These are phyloP conservation scores for Scedosporium boydii DNA, from an alignment of 2,329 filamentous ascomycete species.

Conservation along the genomic window DNA sequence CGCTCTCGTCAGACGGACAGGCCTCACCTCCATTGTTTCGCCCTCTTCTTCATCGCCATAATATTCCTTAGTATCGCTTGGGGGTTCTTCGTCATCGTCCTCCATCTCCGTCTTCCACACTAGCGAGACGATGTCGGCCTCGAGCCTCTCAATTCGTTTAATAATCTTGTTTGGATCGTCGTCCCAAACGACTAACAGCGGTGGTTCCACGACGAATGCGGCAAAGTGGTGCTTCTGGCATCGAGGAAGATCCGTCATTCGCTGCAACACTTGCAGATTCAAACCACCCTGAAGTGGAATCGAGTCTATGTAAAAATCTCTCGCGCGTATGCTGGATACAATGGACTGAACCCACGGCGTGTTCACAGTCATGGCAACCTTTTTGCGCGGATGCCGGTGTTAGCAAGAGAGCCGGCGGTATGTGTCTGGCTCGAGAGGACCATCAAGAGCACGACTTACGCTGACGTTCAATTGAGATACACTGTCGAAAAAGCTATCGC, in stretches of 20 bases:
- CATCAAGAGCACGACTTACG: conserved; percentile 24
- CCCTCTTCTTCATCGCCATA: conserved; percentile 36
- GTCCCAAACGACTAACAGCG: conserved; percentile 54
- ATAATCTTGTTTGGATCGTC: conserved; percentile 49
- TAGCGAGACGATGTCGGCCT: conserved; percentile 44
- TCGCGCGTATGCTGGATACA: conserved; percentile 33
- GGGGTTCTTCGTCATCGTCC: conserved; percentile 27
- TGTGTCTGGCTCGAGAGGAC: background rate
- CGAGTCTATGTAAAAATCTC: conserved; percentile 29
- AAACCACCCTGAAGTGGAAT: conserved; percentile 50
- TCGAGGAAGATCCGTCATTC: conserved; percentile 43
- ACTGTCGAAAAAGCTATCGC: conserved; percentile 36
- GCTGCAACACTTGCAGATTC: conserved; percentile 51
- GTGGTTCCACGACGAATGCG: conserved; percentile 51
- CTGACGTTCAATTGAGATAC: conserved; percentile 36
- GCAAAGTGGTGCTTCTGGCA: conserved; percentile 58
- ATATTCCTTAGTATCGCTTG: conserved; percentile 24
- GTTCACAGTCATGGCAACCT: conserved; percentile 60
- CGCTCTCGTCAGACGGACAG: conserved; percentile 45
- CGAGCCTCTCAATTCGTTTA: conserved; percentile 39
- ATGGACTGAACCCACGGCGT: conserved; percentile 55
- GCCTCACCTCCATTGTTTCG: conserved; percentile 28
- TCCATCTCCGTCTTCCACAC: conserved; percentile 42
- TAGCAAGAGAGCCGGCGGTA: background rate
- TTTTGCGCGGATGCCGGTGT: background rate